phyloP scores from a whole-genome alignment of 1,139 yeast species.

The Kodamaea plutei region DNA sequence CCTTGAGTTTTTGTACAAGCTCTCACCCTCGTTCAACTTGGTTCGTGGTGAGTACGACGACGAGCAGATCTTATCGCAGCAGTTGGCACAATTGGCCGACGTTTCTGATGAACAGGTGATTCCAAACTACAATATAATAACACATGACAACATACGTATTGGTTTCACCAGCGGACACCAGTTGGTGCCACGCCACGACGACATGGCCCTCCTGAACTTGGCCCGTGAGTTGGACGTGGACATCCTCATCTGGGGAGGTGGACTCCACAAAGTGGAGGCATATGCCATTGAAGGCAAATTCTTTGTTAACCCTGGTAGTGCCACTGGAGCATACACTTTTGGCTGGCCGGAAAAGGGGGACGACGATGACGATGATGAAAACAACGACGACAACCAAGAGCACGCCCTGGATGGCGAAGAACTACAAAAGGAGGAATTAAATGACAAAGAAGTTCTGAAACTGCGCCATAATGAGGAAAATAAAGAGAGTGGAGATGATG shows the following conservation, averaged over 20 bases:
- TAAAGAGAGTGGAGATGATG: conserved; percentile 1
- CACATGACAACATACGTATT: conserved; percentile 66
- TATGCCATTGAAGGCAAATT: conserved; percentile 89
- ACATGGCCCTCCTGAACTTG: conserved; percentile 72
- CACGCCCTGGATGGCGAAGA: conserved; percentile 3
- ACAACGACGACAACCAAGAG: conserved; percentile 25
- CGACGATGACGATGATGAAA: conserved; percentile 36
- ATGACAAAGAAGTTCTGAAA: conserved; percentile 1
- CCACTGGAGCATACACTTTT: conserved; percentile 81
- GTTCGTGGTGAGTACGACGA: conserved; percentile 78
- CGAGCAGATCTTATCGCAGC: conserved; percentile 28
- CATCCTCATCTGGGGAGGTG: conserved; percentile 84
- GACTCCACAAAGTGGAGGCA: conserved; percentile 89
- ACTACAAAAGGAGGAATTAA: conserved; percentile 5
- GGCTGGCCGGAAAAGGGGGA: conserved; percentile 38
- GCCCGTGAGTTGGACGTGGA: conserved; percentile 94
- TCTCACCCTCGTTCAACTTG: conserved; percentile 69
- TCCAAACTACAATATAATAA: conserved; percentile 64
- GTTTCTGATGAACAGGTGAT: conserved; percentile 35
- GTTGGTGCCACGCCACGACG: conserved; percentile 81
- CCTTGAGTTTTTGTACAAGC: conserved; percentile 54
- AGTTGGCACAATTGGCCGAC: conserved; percentile 21
- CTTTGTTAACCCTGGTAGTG: conserved; percentile 93
- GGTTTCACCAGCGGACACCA: conserved; percentile 87
- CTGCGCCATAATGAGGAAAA: too few relatives aligned